Conservation (phyloP, 345 rosid genomes). For the Cardiospermum halicacabum region DNA sequence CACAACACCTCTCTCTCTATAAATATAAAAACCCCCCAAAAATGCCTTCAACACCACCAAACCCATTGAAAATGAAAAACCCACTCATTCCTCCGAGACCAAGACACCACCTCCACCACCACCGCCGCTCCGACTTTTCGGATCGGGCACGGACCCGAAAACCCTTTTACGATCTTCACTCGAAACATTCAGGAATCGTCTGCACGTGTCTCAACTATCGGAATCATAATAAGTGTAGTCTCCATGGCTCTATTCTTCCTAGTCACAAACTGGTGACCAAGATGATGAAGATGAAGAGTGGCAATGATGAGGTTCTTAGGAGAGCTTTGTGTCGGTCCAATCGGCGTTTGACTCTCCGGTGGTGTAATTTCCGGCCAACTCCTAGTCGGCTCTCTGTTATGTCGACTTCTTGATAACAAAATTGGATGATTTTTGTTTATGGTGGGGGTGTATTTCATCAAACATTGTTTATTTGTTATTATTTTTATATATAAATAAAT, state of each 20-base stretch:
- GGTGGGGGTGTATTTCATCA: neutral
- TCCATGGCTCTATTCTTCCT: slow-evolving; percentile 31
- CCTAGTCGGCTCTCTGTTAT: slow-evolving; percentile 41
- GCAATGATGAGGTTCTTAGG: slow-evolving; percentile 27
- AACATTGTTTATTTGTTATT: neutral
- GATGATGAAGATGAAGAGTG: slow-evolving; percentile 20
- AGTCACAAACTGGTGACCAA: slow-evolving; percentile 14
- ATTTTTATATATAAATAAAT: neutral
- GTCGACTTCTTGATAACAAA: slow-evolving; percentile 35
- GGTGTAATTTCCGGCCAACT: slow-evolving; percentile 40
- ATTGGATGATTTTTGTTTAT: neutral
- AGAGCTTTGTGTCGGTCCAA: slow-evolving; percentile 32
- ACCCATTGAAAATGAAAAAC: slow-evolving; percentile 1
- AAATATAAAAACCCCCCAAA: neutral
- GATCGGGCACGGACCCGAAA: neutral
- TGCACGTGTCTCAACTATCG: slow-evolving; percentile 22
- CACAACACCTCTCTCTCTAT: too few species aligned
- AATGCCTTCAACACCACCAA: neutral
- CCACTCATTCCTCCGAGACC: neutral
- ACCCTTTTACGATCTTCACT: too few species aligned
- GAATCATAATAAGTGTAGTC: slow-evolving; percentile 27
- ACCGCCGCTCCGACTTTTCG: neutral
- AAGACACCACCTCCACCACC: too few species aligned
- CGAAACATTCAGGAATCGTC: too few species aligned
- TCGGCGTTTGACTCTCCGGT: slow-evolving; percentile 25